Conservation (phyloP, 2,329 filamentous ascomycete genomes). For the Pseudopyrenochaeta lycopersici region DNA sequence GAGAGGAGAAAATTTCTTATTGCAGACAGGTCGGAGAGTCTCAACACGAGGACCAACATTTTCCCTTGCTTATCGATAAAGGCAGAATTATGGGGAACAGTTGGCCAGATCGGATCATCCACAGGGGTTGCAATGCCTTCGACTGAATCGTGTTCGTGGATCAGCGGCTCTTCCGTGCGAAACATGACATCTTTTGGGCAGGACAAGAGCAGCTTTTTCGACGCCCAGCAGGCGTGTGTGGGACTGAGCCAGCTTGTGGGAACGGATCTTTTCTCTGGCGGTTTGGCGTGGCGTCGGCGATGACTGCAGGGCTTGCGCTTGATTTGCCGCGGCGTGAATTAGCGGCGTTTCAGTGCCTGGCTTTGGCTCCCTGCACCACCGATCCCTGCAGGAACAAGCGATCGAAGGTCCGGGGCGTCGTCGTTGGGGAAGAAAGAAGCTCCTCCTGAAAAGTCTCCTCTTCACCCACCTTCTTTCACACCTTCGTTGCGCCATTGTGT, state of each 20-base stretch:
- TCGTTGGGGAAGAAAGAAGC: constrained; percentile 18
- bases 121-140: constrained; percentile 10
- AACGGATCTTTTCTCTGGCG: constrained; percentile 9
- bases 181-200: constrained; percentile 4
- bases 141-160: constrained; percentile 6
- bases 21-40: constrained; percentile 8
- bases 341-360: constrained; percentile 27
- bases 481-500: constrained; percentile 21
- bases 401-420: constrained; percentile 20
- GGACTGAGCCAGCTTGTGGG: constrained; percentile 6
- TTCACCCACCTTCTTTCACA: constrained; percentile 14
- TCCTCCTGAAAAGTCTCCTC: constrained; percentile 20
- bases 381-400: constrained; percentile 17
- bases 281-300: constrained; percentile 9
- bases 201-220: constrained; percentile 8
- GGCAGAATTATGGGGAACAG: constrained; percentile 1
- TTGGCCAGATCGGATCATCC: constrained; percentile 37
- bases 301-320: constrained; percentile 17
- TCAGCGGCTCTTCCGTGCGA: neutral
- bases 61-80: constrained; percentile 26
- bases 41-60: constrained; percentile 10
- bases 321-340: constrained; percentile 30
- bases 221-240: constrained; percentile 10
- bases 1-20: neutral
- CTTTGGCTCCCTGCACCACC: constrained; percentile 32